Conservation (phyloP, 768 basidiomycete species). For the Tulasnella sp. region DNA sequence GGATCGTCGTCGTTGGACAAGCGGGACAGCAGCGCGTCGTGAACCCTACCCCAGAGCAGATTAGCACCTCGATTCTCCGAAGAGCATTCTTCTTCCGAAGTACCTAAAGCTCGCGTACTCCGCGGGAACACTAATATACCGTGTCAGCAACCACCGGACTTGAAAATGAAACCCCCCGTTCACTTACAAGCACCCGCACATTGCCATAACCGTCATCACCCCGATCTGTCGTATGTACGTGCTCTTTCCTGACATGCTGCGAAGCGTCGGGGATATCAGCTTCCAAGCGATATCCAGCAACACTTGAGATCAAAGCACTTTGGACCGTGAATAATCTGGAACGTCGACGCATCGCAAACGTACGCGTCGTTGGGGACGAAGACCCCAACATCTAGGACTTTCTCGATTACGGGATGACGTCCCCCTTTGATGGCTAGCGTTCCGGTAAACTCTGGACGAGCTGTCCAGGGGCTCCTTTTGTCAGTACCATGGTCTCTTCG, state of each 20-base stretch:
- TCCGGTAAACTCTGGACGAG: constrained; percentile 84
- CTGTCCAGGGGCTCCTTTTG: constrained; percentile 29
- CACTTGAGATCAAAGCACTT: constrained; percentile 41
- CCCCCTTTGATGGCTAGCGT: constrained; percentile 84
- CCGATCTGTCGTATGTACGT: constrained; percentile 87
- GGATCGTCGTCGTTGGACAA: constrained; percentile 91
- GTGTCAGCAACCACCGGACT: constrained; percentile 8
- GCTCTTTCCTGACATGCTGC: constrained; percentile 80
- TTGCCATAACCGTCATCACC: constrained; percentile 71
- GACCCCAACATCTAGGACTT: constrained; percentile 49
- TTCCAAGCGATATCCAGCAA: neutral
- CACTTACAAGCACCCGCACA: constrained; percentile 66
- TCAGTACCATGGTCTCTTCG: neutral
- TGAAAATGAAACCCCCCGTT: neutral
- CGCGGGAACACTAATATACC: constrained; percentile 53
- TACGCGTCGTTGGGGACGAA: constrained; percentile 87
- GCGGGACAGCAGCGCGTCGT: constrained; percentile 73
- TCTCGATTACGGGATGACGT: constrained; percentile 79
- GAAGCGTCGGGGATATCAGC: neutral
- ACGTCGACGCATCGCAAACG: constrained; percentile 69
- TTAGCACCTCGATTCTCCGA: neutral
- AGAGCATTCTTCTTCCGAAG: neutral
- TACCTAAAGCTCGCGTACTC: constrained; percentile 85
- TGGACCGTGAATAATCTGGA: constrained; percentile 87
- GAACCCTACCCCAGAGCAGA: constrained; percentile 53